Conservation (phyloP, 2,329 filamentous ascomycete species). For the Fusarium humuli region DNA sequence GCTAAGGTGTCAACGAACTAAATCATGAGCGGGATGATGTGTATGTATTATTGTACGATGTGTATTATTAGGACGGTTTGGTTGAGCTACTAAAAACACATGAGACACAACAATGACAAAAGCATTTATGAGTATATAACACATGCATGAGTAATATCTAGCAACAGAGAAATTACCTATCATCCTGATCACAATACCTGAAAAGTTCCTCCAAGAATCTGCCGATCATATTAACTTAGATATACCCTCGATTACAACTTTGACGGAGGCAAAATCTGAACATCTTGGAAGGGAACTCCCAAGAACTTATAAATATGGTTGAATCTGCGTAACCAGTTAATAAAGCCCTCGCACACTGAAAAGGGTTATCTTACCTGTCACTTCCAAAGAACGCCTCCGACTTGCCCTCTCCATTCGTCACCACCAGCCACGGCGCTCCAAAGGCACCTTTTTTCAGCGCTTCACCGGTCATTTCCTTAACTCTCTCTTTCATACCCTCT, state of each 20-base stretch:
- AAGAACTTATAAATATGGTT: constrained; percentile 76
- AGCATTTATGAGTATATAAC: background rate
- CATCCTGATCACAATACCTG: background rate
- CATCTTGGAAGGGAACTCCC: constrained; percentile 68
- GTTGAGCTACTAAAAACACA: background rate
- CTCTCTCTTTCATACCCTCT: constrained; percentile 57
- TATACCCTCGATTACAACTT: constrained; percentile 50
- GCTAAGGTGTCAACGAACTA: constrained; percentile 42
- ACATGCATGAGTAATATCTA: background rate
- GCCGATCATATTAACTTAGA: background rate
- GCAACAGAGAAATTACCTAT: background rate
- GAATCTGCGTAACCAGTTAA: constrained; percentile 59
- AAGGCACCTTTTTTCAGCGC: constrained; percentile 76
- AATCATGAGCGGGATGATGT: constrained; percentile 9
- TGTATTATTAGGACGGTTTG: constrained; percentile 7
- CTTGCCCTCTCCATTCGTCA: constrained; percentile 66
- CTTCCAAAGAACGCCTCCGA: constrained; percentile 81
- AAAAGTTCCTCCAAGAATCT: background rate
- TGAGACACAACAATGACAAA: background rate
- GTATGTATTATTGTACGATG: constrained; percentile 40
- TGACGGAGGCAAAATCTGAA: constrained; percentile 54
- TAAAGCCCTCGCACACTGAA: no score
- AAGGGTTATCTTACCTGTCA: constrained; percentile 62
- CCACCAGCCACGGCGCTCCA: constrained; percentile 82
- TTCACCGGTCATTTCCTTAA: constrained; percentile 69